These are phyloP conservation scores for Ophiostoma australiae DNA, from an alignment of 2,329 filamentous ascomycete species.

Conservation along the genomic window DNA sequence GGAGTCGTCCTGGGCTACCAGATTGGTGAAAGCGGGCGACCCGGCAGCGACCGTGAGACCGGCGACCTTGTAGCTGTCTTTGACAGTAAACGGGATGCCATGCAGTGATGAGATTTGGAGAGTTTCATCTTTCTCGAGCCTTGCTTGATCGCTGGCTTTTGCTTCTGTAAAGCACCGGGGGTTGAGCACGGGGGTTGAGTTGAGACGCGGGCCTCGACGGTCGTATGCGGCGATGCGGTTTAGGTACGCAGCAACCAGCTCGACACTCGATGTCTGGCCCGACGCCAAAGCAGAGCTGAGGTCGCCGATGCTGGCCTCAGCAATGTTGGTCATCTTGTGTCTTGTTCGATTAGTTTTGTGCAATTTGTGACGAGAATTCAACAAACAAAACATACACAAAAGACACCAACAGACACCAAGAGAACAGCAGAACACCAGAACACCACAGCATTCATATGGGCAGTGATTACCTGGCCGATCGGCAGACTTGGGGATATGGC, in stretches of 20 bases:
- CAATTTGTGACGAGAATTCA: no score
- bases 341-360: not conserved
- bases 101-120: not conserved
- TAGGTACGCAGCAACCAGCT: not conserved
- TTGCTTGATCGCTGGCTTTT: not conserved
- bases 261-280: not conserved
- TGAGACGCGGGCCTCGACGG: not conserved
- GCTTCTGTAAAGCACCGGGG: conserved; percentile 35
- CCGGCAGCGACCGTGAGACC: not conserved
- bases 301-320: not conserved
- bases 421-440: not conserved
- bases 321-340: not conserved
- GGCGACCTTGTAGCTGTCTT: not conserved
- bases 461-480: no score
- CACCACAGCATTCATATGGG: no score
- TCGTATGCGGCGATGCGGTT: not conserved
- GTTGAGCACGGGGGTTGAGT: conserved; percentile 34
- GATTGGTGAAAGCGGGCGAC: not conserved
- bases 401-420: not conserved
- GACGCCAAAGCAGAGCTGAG: not conserved
- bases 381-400: not conserved
- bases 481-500: no score
- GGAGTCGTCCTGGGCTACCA: not conserved
- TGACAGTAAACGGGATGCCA: not conserved
- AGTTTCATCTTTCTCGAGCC: not conserved